Evolutionary conservation across 495 filamentous ascomycete species (phyloP), one percentile per base, ranked within the genome.

Genomic region (Extremus antarcticus): DNA sequence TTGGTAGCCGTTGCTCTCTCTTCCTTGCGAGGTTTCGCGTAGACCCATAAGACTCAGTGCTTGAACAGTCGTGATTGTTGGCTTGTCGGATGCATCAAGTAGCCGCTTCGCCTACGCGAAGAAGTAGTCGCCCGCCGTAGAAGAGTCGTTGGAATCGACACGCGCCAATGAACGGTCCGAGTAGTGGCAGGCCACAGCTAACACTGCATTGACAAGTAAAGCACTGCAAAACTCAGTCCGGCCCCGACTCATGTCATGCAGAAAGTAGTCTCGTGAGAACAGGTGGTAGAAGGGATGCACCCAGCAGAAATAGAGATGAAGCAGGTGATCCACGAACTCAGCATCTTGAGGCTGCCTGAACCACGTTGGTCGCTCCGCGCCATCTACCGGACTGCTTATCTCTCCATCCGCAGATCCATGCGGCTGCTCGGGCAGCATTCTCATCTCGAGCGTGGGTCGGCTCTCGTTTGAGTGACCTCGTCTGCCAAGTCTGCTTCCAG

Each of bases 291-390:
- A 85, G 1, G 86, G 84, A 58, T 90, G 86, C 61, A 86, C 82
- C 87, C 87, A 92, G 62, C 78, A 80, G 55, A 94, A 91, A 67
- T 87, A 91, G 16, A 90, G 68, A 16, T 80, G 72, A 39, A 87
- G 69, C 21, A 87, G 73, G 57, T 86, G 81, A 51, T 78, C 70
- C 8, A 87, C 74, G 43, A 87, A 74, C 2, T 61, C 60, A 9
- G 66, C 54, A 62, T 88, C 82, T 2, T 66, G 50, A 0, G 84
- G 85, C 32, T 83, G 73, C 4, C 64, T 71, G 11, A 85, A 86
- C 84, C 84, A 88, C 13, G 59, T 57, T 11, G 40, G 41, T 1
- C 25, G 17, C 15, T 2, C 21, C 1, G 23, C 15, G 2, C 20
- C 21, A 3, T 17, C 9, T 7, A 16, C n/a, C 17, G 16, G 24